These are phyloP conservation scores for Tricholoma terreum DNA, from an alignment of 768 basidiomycete species.

Conservation along the genomic window DNA sequence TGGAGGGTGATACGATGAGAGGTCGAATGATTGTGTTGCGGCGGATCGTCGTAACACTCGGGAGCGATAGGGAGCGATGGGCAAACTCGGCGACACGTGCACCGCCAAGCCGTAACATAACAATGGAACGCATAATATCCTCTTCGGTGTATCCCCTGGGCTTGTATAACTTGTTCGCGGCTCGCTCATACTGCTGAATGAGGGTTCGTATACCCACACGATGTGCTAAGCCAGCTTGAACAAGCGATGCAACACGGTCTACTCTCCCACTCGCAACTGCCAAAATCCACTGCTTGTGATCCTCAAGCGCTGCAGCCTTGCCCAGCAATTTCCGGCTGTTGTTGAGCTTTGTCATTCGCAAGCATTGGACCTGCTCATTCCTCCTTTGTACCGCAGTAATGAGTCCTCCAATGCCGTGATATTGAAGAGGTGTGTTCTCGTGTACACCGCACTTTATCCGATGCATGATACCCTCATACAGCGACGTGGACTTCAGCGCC, in stretches of 20 bases:
- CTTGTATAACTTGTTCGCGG: constrained; percentile 13
- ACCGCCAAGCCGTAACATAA: constrained; percentile 9
- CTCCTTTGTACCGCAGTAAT: neutral
- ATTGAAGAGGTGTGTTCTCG: constrained; percentile 4
- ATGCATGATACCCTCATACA: constrained; percentile 8
- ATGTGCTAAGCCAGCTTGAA: constrained; percentile 8
- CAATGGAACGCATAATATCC: constrained; percentile 12
- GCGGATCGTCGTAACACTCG: constrained; percentile 10
- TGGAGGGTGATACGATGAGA: neutral
- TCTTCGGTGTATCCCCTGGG: constrained; percentile 14
- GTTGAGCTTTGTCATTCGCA: constrained; percentile 8
- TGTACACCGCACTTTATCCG: constrained; percentile 5
- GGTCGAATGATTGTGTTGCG: neutral
- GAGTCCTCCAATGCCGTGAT: constrained; percentile 10
- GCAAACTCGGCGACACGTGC: constrained; percentile 12
- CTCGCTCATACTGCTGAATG: constrained; percentile 5
- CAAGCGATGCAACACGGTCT: constrained; percentile 9
- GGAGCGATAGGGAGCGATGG: constrained; percentile 13
- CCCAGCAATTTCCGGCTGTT: constrained; percentile 1
- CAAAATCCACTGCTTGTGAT: constrained; percentile 15
- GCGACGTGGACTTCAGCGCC: neutral
- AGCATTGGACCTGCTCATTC: constrained; percentile 1
- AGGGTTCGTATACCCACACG: constrained; percentile 3
- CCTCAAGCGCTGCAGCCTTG: constrained; percentile 1
- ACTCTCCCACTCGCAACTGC: constrained; percentile 12